Base-by-base conservation (phyloP, 164 flowering plant genomes). In the Vitis rupestris region DNA sequence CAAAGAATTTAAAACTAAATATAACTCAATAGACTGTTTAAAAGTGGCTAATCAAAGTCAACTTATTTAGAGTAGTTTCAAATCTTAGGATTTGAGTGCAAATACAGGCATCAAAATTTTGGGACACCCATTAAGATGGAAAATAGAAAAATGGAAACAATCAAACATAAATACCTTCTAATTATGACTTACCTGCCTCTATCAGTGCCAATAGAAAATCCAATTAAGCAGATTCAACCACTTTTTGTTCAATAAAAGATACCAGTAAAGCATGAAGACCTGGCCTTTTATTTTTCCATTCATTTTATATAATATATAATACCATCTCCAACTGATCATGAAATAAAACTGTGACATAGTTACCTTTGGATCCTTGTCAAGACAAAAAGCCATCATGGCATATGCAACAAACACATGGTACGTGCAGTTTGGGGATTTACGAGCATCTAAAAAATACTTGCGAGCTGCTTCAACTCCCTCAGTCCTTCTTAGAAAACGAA, bases 391-490 rank as follows among this genome's bases (percentile, higher is more conserved):
- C 99, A 92, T 91, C 89, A 80, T 82, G 14, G 97, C 99, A 86
- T 89, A 92, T 50, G 98, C 95, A 81, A 94, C 96, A 83, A 79
- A 92, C 58, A 94, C 94, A 82, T 94, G 97, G 70, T 94, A 94
- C 31, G 97, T 88, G 82, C 95, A 94, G 76, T 69, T 88, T 57
- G 97, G 90, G 48, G 89, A 92, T 74, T 91, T 91, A 57, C 94
- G 91, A 60, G 94, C 91, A 81, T 92, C 99, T 63, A 94, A 50
- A 76, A 94, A 94, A 81, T 91, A 92, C 81, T 89, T 94, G 66
- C 95, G 94, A 69, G 99, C 97, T 72, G 96, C 93, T 84, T 94
- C 99, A 76, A 88, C 88, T 51, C 99, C 97, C 78, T 92, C 97
- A 60, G 88, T 88, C 80, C 99, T 88, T 78, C 99, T 82, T 61